Conservation (phyloP, 805 yeast species). For the Kuraishia hungarica region DNA sequence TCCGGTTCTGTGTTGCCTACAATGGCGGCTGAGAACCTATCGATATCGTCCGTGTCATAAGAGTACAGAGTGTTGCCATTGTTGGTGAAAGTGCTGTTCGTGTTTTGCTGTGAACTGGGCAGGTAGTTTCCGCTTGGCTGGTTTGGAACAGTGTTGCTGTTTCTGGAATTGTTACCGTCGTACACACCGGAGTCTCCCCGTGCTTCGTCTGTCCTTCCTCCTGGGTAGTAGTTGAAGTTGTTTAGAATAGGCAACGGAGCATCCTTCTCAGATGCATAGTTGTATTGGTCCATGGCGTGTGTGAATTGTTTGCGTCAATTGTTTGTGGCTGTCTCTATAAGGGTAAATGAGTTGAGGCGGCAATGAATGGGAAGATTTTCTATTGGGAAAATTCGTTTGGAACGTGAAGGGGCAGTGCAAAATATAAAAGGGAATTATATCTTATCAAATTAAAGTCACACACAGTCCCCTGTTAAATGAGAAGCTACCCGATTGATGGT, state of each 20-base stretch:
- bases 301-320: too few species aligned
- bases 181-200: neutral
- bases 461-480: too few species aligned
- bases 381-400: too few species aligned
- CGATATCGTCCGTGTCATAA: neutral
- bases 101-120: neutral
- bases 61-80: neutral
- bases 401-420: too few species aligned
- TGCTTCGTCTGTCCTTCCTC: neutral
- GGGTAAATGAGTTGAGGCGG: too few species aligned
- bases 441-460: too few species aligned
- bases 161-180: neutral
- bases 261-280: neutral
- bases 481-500: too few species aligned
- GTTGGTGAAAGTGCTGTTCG: neutral
- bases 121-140: neutral
- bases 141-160: neutral
- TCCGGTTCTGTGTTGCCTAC: neutral
- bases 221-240: slow-evolving; percentile 1
- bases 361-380: too few species aligned
- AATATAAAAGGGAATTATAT: too few species aligned
- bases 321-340: neutral
- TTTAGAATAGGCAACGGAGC: neutral
- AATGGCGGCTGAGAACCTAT: neutral
- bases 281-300: neutral